Percentiles rank a stretch among this genome's conserved stretches.
These are phyloP conservation scores for Capsicum chinense DNA, from an alignment of 257 asterid genomes.

Conservation along the genomic window DNA sequence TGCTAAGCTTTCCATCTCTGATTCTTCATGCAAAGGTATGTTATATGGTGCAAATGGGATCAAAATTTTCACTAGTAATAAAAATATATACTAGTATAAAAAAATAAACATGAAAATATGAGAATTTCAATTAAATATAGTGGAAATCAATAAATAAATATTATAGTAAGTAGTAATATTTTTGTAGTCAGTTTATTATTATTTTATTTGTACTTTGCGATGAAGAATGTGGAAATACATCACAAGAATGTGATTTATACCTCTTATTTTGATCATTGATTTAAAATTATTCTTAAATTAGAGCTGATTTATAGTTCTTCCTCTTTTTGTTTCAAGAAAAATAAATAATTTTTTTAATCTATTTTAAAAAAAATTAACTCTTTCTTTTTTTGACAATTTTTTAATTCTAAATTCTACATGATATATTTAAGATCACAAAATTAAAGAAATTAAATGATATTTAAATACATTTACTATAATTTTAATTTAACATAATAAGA, in stretches of 20 bases:
- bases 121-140: not conserved
- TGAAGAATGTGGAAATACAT: not conserved
- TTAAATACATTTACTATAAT: too few relatives aligned
- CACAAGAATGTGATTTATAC: not conserved
- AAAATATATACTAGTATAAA: not conserved
- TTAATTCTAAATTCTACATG: too few relatives aligned
- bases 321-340: too few relatives aligned
- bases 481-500: too few relatives aligned
- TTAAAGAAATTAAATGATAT: too few relatives aligned
- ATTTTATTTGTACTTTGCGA: too few relatives aligned
- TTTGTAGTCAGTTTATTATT: not conserved
- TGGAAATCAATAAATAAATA: not conserved
- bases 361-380: too few relatives aligned
- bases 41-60: not conserved
- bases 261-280: not conserved
- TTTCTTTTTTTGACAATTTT: too few relatives aligned
- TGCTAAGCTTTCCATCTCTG: slow-evolving; percentile 63
- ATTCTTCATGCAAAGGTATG: slow-evolving; percentile 63
- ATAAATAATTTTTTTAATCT: too few relatives aligned
- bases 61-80: not conserved
- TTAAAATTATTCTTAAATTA: not conserved
- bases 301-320: not conserved
- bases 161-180: too few relatives aligned
- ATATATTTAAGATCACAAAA: too few relatives aligned
- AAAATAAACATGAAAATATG: not conserved